Percentiles rank a stretch among this genome's conserved stretches.
Evolutionary conservation across 2,329 filamentous ascomycete genomes (phyloP).

Genomic region (Xylaria sp.): DNA sequence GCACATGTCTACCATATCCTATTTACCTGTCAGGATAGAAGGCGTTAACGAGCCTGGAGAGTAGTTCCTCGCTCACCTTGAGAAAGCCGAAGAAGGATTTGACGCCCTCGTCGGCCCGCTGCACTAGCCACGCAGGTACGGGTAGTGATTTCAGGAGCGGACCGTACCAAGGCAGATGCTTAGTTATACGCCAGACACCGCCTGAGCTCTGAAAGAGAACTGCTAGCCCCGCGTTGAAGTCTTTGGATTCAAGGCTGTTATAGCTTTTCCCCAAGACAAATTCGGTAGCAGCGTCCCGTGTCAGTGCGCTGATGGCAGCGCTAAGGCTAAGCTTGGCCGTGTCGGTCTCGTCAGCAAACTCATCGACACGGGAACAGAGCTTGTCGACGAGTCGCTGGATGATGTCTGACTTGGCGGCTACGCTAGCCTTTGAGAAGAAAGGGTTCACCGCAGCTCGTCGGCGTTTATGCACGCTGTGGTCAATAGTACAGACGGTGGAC

Average conservation of each 20-base stretch:
- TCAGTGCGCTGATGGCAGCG: slow-evolving; percentile 15
- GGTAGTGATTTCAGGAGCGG: slow-evolving; percentile 37
- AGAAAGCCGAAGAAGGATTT: slow-evolving; percentile 29
- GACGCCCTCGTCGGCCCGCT: slow-evolving; percentile 8
- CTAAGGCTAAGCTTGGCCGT: background rate
- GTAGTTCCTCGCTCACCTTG: slow-evolving; percentile 8
- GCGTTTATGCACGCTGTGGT: background rate
- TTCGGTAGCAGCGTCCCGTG: slow-evolving; percentile 23
- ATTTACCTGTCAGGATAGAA: background rate
- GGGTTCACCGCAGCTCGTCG: background rate
- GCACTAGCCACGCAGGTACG: slow-evolving; percentile 6
- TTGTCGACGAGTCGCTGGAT: background rate
- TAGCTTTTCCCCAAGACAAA: slow-evolving; percentile 15
- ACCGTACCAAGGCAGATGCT: slow-evolving; percentile 40
- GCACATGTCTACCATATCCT: background rate
- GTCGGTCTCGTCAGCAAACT: background rate
- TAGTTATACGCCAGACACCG: slow-evolving; percentile 39
- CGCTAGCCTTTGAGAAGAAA: background rate
- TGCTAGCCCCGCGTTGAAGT: slow-evolving; percentile 34
- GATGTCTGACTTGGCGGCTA: background rate
- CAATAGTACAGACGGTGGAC: background rate
- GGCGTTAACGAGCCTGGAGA: background rate
- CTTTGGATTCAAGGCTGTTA: slow-evolving; percentile 32
- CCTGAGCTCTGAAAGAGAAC: slow-evolving; percentile 17
- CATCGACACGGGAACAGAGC: background rate